A percentile compares a stretch with the other conserved stretches of the same genome.
These are phyloP conservation scores for Fraxinus platypoda DNA, from an alignment of 305 asterid species.

Conservation along the genomic window DNA sequence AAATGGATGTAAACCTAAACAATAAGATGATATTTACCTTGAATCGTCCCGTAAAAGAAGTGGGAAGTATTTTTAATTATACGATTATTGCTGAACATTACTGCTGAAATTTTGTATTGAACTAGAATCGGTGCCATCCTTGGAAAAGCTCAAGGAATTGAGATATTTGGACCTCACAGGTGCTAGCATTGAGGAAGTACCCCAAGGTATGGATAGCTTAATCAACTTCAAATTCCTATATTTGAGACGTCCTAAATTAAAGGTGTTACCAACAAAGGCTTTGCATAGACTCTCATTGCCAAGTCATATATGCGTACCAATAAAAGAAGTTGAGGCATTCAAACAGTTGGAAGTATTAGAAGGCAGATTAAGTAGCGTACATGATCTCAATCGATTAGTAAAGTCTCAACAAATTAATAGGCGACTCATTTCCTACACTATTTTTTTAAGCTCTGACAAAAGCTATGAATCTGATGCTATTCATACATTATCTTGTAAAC, in stretches of 20 bases:
- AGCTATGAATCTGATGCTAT: too few species aligned
- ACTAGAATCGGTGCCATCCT: background rate
- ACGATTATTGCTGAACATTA: background rate
- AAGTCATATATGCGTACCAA: too few species aligned
- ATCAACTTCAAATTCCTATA: background rate
- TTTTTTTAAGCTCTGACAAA: too few species aligned
- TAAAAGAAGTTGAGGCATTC: too few species aligned
- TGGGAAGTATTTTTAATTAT: too few species aligned
- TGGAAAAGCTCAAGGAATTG: conserved; percentile 10
- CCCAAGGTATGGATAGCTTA: conserved; percentile 1
- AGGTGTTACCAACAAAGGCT: background rate
- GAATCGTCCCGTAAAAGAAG: too few species aligned
- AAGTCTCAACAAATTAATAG: background rate
- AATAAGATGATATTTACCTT: too few species aligned
- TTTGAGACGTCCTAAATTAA: background rate
- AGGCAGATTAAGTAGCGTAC: too few species aligned
- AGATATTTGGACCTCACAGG: background rate
- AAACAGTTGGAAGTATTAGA: too few species aligned
- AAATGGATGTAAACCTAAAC: too few species aligned
- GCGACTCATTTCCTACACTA: background rate
- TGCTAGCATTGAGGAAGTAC: background rate
- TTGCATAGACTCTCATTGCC: background rate
- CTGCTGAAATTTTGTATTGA: background rate
- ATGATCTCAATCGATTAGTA: too few species aligned
- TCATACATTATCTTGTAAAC: too few species aligned